A percentile compares a stretch with the other conserved stretches of the same genome.
These are phyloP conservation scores for Pugionium cornutum DNA, from an alignment of 345 rosid genomes.

Conservation along the genomic window DNA sequence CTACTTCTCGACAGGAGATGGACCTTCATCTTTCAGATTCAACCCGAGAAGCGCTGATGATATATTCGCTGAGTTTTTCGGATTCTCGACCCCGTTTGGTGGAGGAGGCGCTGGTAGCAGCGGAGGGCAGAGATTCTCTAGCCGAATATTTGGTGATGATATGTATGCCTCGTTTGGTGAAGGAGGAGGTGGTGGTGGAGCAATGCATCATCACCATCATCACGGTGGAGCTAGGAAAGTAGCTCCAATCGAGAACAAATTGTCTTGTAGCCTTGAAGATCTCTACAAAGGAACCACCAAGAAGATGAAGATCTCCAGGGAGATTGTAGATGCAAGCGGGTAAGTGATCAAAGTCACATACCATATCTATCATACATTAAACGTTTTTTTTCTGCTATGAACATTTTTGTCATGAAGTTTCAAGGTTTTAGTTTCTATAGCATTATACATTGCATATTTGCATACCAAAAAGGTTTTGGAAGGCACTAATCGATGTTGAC, in stretches of 20 bases:
- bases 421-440: not conserved
- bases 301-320: constrained; percentile 63
- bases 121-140: constrained; percentile 51
- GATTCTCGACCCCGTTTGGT: constrained; percentile 59
- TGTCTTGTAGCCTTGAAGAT: constrained; percentile 64
- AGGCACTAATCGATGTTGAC: not conserved
- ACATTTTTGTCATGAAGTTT: not conserved
- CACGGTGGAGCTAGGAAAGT: constrained; percentile 46
- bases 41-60: constrained; percentile 66
- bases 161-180: constrained; percentile 57
- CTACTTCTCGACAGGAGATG: constrained; percentile 72
- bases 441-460: not conserved
- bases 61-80: constrained; percentile 74
- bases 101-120: constrained; percentile 45
- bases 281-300: constrained; percentile 49
- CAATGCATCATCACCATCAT: constrained; percentile 46
- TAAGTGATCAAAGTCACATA: constrained; percentile 30
- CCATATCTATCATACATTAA: not conserved
- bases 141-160: constrained; percentile 66
- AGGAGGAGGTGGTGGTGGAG: constrained; percentile 45
- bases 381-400: constrained; percentile 1
- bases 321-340: constrained; percentile 53
- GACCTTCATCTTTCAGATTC: constrained; percentile 61
- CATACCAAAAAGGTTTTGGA: not conserved
- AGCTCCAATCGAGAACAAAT: constrained; percentile 51